These are phyloP conservation scores for Ustilago loliicola DNA, from an alignment of 1,284 basidiomycete species.

Conservation along the genomic window DNA sequence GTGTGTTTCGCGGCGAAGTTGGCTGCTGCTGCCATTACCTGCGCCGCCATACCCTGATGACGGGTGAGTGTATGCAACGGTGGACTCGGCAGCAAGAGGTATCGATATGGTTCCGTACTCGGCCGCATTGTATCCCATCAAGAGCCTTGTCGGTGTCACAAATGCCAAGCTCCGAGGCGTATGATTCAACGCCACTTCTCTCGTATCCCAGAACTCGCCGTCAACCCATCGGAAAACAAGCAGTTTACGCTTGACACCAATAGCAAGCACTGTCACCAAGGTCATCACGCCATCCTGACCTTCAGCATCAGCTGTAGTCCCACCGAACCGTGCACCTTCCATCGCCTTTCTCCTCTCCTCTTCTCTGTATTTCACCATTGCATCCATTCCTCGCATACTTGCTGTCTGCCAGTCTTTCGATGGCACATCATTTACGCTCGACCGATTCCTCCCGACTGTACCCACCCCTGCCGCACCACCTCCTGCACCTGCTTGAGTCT, in stretches of 20 bases:
- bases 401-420: conserved; percentile 52
- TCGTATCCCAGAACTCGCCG: conserved; percentile 81
- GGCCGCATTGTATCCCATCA: conserved; percentile 80
- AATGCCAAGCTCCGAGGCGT: conserved; percentile 83
- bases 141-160: conserved; percentile 77
- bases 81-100: conserved; percentile 52
- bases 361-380: conserved; percentile 47
- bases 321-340: conserved; percentile 51
- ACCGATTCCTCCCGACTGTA: conserved; percentile 30
- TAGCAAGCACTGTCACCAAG: conserved; percentile 80
- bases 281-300: conserved; percentile 51
- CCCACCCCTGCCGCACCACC: conserved; percentile 10
- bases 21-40: conserved; percentile 17
- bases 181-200: conserved; percentile 84
- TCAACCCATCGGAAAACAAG: conserved; percentile 87
- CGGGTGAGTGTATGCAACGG: conserved; percentile 50
- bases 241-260: conserved; percentile 87
- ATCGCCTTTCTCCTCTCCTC: conserved; percentile 49
- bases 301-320: conserved; percentile 36
- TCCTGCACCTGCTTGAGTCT: conserved; percentile 13
- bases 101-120: conserved; percentile 83
- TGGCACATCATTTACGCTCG: conserved; percentile 34
- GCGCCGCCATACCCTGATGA: conserved; percentile 28
- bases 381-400: conserved; percentile 59
- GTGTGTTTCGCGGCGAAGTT: conserved; percentile 39